Conservation (phyloP, 2,329 filamentous ascomycete genomes). For the Aspergillus candidus region DNA sequence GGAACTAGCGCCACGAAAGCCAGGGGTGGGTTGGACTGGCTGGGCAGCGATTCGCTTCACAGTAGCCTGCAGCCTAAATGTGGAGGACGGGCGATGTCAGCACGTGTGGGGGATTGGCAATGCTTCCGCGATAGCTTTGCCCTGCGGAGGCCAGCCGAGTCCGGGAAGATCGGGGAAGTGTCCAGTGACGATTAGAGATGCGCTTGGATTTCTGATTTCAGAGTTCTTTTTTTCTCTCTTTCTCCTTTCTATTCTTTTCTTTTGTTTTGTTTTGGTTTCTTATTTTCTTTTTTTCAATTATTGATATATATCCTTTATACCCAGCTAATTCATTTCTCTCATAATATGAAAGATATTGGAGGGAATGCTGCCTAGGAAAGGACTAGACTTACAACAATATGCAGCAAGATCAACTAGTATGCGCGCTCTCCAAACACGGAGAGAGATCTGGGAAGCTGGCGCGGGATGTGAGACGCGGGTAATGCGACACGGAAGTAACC, state of each 20-base stretch:
- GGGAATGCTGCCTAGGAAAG: background rate
- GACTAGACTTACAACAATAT: conserved; percentile 14
- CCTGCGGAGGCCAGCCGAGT: conserved; percentile 23
- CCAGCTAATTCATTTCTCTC: conserved; percentile 14
- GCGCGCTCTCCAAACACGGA: conserved; percentile 12
- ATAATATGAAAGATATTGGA: background rate
- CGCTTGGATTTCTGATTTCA: no score
- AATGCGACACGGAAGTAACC: conserved; percentile 26
- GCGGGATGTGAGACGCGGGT: conserved; percentile 17
- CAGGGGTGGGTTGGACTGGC: conserved; percentile 23
- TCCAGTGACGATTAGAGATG: conserved; percentile 8
- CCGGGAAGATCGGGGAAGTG: conserved; percentile 16
- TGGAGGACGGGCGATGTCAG: conserved; percentile 17
- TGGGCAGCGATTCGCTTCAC: conserved; percentile 37
- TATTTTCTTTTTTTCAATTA: conserved; percentile 2
- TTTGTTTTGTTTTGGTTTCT: conserved; percentile 1
- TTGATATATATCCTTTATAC: conserved; percentile 5
- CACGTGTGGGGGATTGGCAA: conserved; percentile 27
- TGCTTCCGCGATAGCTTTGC: conserved; percentile 23
- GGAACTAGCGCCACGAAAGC: conserved; percentile 14
- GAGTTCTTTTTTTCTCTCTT: no score
- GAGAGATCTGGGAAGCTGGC: conserved; percentile 13
- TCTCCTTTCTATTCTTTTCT: conserved; percentile 2
- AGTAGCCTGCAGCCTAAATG: conserved; percentile 29
- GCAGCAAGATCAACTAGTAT: conserved; percentile 22